Evolutionary conservation across 257 asterid species (phyloP).

Genomic region (Lycium barbarum): DNA sequence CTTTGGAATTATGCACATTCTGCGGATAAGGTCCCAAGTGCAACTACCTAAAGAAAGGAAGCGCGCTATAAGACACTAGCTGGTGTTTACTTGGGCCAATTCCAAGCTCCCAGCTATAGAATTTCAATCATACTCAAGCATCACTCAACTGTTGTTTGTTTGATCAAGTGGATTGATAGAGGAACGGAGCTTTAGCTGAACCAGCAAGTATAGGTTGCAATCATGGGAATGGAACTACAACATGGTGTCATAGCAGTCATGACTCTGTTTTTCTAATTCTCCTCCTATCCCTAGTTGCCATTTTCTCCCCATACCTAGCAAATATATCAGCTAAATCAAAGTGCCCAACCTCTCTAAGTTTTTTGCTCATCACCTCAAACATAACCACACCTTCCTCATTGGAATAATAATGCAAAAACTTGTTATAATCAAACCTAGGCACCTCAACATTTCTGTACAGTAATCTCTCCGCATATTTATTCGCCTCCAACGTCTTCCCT

Average conservation of each 20-base stretch:
- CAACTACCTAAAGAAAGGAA: neutral
- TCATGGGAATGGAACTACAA: neutral
- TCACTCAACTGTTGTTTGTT: neutral
- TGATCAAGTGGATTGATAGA: neutral
- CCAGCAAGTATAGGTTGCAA: neutral
- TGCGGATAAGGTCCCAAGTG: neutral
- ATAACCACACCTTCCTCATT: constrained; percentile 82
- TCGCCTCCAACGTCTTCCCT: constrained; percentile 70
- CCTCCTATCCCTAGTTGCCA: constrained; percentile 92
- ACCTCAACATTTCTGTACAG: constrained; percentile 70
- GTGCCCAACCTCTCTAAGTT: constrained; percentile 83
- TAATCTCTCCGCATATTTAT: constrained; percentile 83
- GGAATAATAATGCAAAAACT: constrained; percentile 78
- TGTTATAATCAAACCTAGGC: constrained; percentile 91
- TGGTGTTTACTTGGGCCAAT: neutral
- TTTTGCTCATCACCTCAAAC: constrained; percentile 81
- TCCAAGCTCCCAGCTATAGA: neutral
- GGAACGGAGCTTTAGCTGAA: neutral
- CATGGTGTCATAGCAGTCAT: neutral
- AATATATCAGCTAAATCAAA: constrained; percentile 90
- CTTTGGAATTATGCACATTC: neutral
- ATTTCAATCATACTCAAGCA: neutral
- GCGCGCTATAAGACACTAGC: neutral
- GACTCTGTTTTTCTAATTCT: constrained; percentile 49
- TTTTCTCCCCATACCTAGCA: constrained; percentile 75